Evolutionary conservation across 2,329 filamentous ascomycete genomes (phyloP), one percentile per base, ranked within the genome.

Genomic region (Colletotrichum sp.): DNA sequence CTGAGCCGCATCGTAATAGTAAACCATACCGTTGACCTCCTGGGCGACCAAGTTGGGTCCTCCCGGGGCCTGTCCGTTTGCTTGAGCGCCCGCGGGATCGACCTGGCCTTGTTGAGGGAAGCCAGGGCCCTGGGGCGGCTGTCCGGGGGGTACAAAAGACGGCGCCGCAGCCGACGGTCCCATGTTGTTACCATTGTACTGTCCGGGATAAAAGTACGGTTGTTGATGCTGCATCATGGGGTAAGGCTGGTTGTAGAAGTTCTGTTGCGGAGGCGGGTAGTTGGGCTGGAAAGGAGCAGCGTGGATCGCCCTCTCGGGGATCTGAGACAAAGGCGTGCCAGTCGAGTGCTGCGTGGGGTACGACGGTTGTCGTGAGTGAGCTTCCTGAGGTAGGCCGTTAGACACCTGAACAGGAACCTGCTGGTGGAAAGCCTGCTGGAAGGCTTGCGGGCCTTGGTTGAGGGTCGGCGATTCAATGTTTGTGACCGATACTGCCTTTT

Each of bases 1-100:
- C 81, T 96, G 93, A n/a, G 93, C 90, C 9, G 95, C 90, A 81
- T 98, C 95, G 81, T 96, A 96, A 83, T 98, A 99, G 84, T 98
- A 99, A 1, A 98, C 96, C 91, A 98, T 99, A 77, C 97, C 97
- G 80, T 98, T 98, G 78, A 93, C 93, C 86, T 99, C 96, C 84
- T 98, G 96, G 1, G 95, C 95, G 64, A 94, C 90, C 57, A 92
- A 83, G 78, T 88, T 90, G 21, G 87, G 81, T 24, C 94, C 90
- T 73, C 88, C 89, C 5, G 70, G 39, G 15, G 87, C 85, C 78
- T 90, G 91, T 34, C 87, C 85, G 34, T 82, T 72, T 64, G 71
- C 81, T 34, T 81, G 81, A n/a, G 78, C 79, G 39, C 78, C 79
- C 32, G 81, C 79, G 64, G 86, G 85, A n/a, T 83, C 79, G 32